phyloP scores from a whole-genome alignment of 2,329 filamentous ascomycete genomes.

The Leptographium radiaticola region DNA sequence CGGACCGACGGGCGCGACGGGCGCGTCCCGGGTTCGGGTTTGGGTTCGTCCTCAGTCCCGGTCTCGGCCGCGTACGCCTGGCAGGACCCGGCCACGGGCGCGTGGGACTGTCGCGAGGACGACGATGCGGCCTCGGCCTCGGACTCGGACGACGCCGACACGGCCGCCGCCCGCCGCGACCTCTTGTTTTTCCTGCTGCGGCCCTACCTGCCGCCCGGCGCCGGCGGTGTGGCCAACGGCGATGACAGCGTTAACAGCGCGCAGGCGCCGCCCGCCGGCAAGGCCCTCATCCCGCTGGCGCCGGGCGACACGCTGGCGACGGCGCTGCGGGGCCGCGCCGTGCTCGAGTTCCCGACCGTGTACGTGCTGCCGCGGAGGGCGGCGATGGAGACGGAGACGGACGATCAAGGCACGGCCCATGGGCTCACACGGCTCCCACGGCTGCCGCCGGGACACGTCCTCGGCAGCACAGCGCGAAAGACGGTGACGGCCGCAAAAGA shows the following conservation, averaged over 20 bases:
- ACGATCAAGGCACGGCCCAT: no score
- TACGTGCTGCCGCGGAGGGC: constrained; percentile 34
- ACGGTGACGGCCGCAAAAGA: neutral
- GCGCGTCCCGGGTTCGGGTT: neutral
- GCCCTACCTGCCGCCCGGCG: constrained; percentile 3
- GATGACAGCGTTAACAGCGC: neutral
- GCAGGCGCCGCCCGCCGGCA: constrained; percentile 1
- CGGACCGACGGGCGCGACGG: neutral
- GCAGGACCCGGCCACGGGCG: neutral
- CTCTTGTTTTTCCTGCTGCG: constrained; percentile 18
- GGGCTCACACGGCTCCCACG: no score
- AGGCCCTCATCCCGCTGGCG: constrained; percentile 39
- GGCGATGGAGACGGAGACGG: neutral
- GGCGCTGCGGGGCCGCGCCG: constrained; percentile 38
- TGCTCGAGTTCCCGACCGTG: constrained; percentile 63
- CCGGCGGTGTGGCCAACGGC: neutral
- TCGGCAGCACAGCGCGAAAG: constrained; percentile 14
- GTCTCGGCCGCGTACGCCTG: neutral
- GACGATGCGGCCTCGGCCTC: neutral
- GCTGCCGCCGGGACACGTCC: constrained; percentile 13
- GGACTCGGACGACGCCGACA: constrained; percentile 9
- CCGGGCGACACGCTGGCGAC: constrained; percentile 33
- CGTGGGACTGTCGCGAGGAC: neutral
- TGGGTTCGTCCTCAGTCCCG: neutral
- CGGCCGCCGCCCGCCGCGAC: constrained; percentile 6